Evolutionary conservation across 768 basidiomycete genomes (phyloP).

Genomic region (Boletus bicolor): DNA sequence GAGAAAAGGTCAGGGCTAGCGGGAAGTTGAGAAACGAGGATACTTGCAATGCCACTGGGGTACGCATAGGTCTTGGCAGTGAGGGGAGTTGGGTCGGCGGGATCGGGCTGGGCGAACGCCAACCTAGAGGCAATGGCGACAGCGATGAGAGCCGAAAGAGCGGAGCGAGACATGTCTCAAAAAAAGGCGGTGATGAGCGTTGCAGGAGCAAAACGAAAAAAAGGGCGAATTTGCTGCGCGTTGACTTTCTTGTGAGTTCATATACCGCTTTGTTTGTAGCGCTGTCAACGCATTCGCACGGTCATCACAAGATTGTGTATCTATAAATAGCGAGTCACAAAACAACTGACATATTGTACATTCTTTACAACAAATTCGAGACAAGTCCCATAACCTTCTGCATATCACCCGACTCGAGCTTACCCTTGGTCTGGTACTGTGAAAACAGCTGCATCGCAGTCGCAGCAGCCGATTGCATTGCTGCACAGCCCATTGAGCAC

Average conservation of each 20-base stretch:
- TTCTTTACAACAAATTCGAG: conserved; percentile 23
- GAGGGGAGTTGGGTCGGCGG: conserved; percentile 48
- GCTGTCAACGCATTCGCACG: conserved; percentile 2
- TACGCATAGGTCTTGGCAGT: conserved; percentile 43
- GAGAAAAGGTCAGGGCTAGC: not conserved
- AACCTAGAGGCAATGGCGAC: conserved; percentile 29
- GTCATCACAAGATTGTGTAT: not conserved
- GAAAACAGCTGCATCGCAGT: conserved; percentile 28
- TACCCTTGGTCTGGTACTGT: conserved; percentile 25
- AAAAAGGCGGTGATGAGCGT: not conserved
- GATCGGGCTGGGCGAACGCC: conserved; percentile 31
- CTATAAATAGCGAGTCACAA: not conserved
- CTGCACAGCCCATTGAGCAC: conserved; percentile 8
- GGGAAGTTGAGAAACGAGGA: not conserved
- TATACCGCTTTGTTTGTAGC: conserved; percentile 14
- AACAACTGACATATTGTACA: not conserved
- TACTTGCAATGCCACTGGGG: conserved; percentile 41
- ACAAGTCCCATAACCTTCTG: conserved; percentile 24
- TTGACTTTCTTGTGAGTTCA: not conserved
- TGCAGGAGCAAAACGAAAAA: not conserved
- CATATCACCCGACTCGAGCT: conserved; percentile 32
- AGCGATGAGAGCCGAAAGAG: conserved; percentile 41
- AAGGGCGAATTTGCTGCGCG: not conserved
- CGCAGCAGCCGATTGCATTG: conserved; percentile 32
- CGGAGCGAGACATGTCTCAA: conserved; percentile 46